These are phyloP conservation scores for Quercus ilex DNA, from an alignment of 306 rosid species.

Conservation along the genomic window DNA sequence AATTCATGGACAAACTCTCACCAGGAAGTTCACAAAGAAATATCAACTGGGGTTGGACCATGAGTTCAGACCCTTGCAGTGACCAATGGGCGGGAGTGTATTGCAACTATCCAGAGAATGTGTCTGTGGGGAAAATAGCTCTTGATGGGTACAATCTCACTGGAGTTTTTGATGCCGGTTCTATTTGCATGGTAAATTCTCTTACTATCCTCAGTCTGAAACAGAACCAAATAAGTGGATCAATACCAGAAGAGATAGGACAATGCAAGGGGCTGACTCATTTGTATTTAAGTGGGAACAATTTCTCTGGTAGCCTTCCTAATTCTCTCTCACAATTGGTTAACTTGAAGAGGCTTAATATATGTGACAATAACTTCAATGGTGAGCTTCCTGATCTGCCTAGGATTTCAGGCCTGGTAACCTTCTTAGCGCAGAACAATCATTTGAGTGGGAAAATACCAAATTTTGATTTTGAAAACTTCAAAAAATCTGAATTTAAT, in stretches of 20 bases:
- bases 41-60: conserved; percentile 54
- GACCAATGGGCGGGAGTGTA: conserved; percentile 50
- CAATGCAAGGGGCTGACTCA: conserved; percentile 42
- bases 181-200: conserved; percentile 37
- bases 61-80: conserved; percentile 54
- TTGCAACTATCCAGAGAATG: conserved; percentile 17
- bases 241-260: conserved; percentile 41
- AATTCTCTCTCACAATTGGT: conserved; percentile 26
- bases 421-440: conserved; percentile 51
- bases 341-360: conserved; percentile 40
- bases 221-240: conserved; percentile 34
- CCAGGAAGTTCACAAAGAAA: conserved; percentile 23
- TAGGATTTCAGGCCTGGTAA: conserved; percentile 39
- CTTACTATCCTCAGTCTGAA: conserved; percentile 33
- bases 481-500: conserved; percentile 30
- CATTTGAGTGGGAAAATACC: conserved; percentile 44
- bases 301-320: conserved; percentile 52
- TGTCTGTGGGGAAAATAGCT: conserved; percentile 29
- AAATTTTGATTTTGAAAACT: conserved; percentile 49
- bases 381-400: conserved; percentile 53
- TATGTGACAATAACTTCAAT: conserved; percentile 37
- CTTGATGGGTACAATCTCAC: conserved; percentile 29
- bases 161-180: conserved; percentile 37
- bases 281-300: conserved; percentile 42
- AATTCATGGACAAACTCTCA: conserved; percentile 58